These are phyloP conservation scores for Rhizophora mangle DNA, from an alignment of 345 rosid species.

Conservation along the genomic window DNA sequence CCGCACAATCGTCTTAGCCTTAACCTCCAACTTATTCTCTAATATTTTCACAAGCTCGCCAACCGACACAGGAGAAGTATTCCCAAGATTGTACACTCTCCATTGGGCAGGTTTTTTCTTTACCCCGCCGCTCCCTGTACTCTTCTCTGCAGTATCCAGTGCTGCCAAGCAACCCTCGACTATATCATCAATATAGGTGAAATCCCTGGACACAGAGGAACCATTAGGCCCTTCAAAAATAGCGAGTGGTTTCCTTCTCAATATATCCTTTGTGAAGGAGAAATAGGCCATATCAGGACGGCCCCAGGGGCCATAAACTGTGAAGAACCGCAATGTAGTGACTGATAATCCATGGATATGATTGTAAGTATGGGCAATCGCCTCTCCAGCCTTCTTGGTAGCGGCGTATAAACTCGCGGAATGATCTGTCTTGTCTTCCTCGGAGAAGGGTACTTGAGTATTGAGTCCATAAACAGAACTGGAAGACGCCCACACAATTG, in stretches of 20 bases:
- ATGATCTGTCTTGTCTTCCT: slow-evolving; percentile 72
- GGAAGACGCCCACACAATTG: slow-evolving; percentile 86
- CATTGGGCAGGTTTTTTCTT: slow-evolving; percentile 78
- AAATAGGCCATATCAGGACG: slow-evolving; percentile 94
- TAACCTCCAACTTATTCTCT: slow-evolving; percentile 76
- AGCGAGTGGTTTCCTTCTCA: slow-evolving; percentile 59
- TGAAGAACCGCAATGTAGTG: slow-evolving; percentile 77
- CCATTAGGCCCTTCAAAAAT: slow-evolving; percentile 67
- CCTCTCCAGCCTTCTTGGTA: slow-evolving; percentile 88
- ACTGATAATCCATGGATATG: slow-evolving; percentile 81
- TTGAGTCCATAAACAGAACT: slow-evolving; percentile 90
- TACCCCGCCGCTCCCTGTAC: slow-evolving; percentile 88
- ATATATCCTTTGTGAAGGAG: slow-evolving; percentile 74
- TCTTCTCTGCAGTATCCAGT: slow-evolving; percentile 85
- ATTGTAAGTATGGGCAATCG: slow-evolving; percentile 83
- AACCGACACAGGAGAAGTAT: slow-evolving; percentile 90
- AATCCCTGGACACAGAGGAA: slow-evolving; percentile 79
- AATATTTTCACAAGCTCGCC: slow-evolving; percentile 65
- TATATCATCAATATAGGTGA: slow-evolving; percentile 89
- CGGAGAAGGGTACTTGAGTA: slow-evolving; percentile 77
- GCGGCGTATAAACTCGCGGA: slow-evolving; percentile 92
- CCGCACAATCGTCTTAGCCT: slow-evolving; percentile 70
- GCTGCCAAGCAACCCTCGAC: slow-evolving; percentile 85
- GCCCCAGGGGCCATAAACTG: slow-evolving; percentile 93
- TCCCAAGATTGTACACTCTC: slow-evolving; percentile 87